Conservation (phyloP, 768 basidiomycete species). For the Saitozyma podzolica region DNA sequence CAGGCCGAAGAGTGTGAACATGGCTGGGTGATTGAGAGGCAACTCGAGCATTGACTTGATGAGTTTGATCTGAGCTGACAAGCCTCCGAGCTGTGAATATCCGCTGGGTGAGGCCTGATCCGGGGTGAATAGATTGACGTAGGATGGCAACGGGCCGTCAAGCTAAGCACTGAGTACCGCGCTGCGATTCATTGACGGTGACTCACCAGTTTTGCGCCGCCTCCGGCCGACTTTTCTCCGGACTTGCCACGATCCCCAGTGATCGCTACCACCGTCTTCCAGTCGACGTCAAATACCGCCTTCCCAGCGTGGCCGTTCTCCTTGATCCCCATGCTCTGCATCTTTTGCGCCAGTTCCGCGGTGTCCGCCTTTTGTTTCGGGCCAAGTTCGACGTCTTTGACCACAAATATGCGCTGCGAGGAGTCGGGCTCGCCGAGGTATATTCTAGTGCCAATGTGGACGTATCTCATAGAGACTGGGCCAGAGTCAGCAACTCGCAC, state of each 20-base stretch:
- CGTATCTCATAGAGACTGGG: constrained; percentile 2
- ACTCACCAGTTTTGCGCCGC: neutral
- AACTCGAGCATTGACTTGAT: constrained; percentile 84
- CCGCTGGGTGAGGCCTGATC: constrained; percentile 52
- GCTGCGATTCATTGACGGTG: neutral
- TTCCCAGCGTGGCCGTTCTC: constrained; percentile 5
- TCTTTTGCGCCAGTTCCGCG: constrained; percentile 15
- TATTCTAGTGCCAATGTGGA: constrained; percentile 13
- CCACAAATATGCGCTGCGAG: constrained; percentile 7
- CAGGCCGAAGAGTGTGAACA: constrained; percentile 79
- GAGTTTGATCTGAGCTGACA: constrained; percentile 79
- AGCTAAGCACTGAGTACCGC: constrained; percentile 2
- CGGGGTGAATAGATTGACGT: constrained; percentile 52
- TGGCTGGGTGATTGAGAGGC: constrained; percentile 75
- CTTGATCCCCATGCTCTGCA: constrained; percentile 18
- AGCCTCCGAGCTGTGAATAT: constrained; percentile 83
- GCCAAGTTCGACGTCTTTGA: constrained; percentile 14
- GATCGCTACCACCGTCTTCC: constrained; percentile 27
- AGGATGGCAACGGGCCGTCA: constrained; percentile 37
- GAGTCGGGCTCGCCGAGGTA: neutral
- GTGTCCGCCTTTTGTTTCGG: constrained; percentile 1
- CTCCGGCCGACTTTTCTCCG: neutral
- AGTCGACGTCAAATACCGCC: constrained; percentile 30
- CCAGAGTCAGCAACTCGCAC: neutral
- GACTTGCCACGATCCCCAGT: constrained; percentile 5